Percentiles rank a stretch among this genome's conserved stretches.
phyloP scores from a whole-genome alignment of 192 early-diverging fungal species.

The Coemansia sp. region DNA sequence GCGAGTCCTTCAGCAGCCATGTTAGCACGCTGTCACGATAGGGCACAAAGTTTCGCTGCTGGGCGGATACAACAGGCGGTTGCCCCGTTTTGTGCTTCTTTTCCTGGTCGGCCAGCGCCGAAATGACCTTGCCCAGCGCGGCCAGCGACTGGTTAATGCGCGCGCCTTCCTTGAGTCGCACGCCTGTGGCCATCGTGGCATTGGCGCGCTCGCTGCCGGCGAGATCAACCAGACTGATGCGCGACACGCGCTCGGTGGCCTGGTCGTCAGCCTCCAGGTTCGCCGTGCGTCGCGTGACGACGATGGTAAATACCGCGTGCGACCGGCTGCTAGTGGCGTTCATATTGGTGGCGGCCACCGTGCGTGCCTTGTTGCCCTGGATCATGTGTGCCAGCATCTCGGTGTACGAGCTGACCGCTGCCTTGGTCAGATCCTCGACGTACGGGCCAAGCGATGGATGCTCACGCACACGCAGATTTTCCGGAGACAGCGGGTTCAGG shows the following conservation, averaged over 20 bases:
- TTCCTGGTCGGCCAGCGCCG: conserved; percentile 74
- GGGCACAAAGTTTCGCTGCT: conserved; percentile 62
- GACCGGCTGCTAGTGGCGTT: conserved; percentile 88
- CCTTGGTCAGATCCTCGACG: conserved; percentile 85
- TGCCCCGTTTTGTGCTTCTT: conserved; percentile 33
- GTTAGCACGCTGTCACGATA: conserved; percentile 90
- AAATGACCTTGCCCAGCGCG: conserved; percentile 91
- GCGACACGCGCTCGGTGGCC: conserved; percentile 69
- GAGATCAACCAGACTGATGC: conserved; percentile 86
- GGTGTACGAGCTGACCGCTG: conserved; percentile 70
- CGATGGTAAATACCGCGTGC: conserved; percentile 78
- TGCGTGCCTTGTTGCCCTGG: conserved; percentile 74
- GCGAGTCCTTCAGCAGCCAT: conserved; percentile 77
- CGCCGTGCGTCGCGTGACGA: conserved; percentile 62
- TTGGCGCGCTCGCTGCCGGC: conserved; percentile 91
- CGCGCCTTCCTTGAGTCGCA: conserved; percentile 83
- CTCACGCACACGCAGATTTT: conserved; percentile 76
- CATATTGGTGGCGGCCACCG: conserved; percentile 91
- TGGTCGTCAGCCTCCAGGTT: conserved; percentile 39
- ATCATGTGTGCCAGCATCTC: conserved; percentile 74
- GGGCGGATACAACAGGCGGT: no score
- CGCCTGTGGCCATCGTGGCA: conserved; percentile 78
- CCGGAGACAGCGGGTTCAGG: conserved; percentile 69
- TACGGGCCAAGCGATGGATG: conserved; percentile 79
- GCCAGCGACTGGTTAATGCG: conserved; percentile 94